Base-by-base conservation (phyloP, 1,284 basidiomycete genomes). In the Microbotryum lychnidis-dioicae region DNA sequence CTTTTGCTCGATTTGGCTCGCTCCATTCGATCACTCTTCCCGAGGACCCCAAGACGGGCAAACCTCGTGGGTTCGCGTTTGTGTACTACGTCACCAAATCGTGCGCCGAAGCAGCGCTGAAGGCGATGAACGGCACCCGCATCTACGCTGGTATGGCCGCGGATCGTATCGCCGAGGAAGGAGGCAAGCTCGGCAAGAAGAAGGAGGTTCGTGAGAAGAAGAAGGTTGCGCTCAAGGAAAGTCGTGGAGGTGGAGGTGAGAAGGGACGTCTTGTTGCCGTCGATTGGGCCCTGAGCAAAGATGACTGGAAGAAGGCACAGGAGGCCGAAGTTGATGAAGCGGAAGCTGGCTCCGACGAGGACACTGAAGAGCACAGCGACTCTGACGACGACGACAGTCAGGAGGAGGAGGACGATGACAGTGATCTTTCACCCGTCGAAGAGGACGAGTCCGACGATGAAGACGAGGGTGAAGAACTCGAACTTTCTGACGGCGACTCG, bases 211-310 rank as follows among this genome's bases (percentile, higher is more conserved):
- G 76, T 71, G 82, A 79, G 76, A 84, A 80, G 75, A 71, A 75
- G 73, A 80, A 78, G 71, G 62, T 66, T 21, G 68, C 63, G 54
- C 60, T 58, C 49, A 66, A 65, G 53, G 68, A 67, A 47, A 73
- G 74, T 1, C 75, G 73, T 3, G 75, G 76, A 25, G 76, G 74
- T 31, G 77, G 79, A 20, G 76, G 75, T 18, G 77, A 78, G 54
- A 76, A 76, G 58, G 85, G 83, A 68, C 79, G 92, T 54, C 79
- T 84, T 20, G 88, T 97, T 27, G 91, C 92, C 6, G 94, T 98
- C 44, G 93, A 97, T 77, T 97, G 92, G 91, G 92, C 92, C 6
- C 76, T 97, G 72, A 90, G 89, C 74, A 96, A 97, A 77, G 87
- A 89, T 60, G 88, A 87, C 74, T 97, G 89, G 87, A 82, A 91